Conservation (phyloP, 192 early-diverging fungal genomes). For the Entomortierella chlamydospora region DNA sequence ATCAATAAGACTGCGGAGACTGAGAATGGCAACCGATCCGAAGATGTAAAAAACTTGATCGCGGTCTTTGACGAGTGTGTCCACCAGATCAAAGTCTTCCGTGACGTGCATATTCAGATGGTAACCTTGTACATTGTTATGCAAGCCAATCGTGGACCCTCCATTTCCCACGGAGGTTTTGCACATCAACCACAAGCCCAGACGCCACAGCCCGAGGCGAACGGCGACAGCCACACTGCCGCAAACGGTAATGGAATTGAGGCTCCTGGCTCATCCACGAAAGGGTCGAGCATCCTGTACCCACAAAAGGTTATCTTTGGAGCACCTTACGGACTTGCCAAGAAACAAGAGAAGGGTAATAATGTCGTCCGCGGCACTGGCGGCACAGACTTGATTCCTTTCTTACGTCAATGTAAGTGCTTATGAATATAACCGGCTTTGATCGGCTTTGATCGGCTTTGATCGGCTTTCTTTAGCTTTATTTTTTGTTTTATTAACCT, state of each 20-base stretch:
- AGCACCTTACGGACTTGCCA: constrained; percentile 64
- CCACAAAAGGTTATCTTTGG: constrained; percentile 38
- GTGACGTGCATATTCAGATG: constrained; percentile 93
- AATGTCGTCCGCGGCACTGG: constrained; percentile 81
- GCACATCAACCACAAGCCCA: constrained; percentile 43
- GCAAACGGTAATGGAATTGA: not conserved
- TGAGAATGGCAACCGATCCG: constrained; percentile 15
- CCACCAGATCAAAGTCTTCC: constrained; percentile 84
- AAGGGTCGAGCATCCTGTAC: constrained; percentile 43
- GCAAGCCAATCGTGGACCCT: constrained; percentile 79
- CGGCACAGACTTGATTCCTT: constrained; percentile 91
- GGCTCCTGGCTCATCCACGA: too few relatives aligned
- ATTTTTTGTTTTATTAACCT: too few relatives aligned
- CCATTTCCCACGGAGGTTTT: constrained; percentile 70
- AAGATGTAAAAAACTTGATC: constrained; percentile 58
- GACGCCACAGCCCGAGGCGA: not conserved
- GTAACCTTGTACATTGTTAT: constrained; percentile 91
- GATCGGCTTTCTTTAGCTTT: too few relatives aligned
- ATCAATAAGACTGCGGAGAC: constrained; percentile 12
- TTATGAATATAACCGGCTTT: too few relatives aligned
- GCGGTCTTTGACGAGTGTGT: constrained; percentile 85
- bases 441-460: too few relatives aligned
- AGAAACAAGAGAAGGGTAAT: constrained; percentile 64
- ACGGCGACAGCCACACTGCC: not conserved
- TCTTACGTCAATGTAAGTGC: constrained; percentile 70